Percentiles rank a stretch among this genome's conserved stretches.
phyloP scores from a whole-genome alignment of 2,329 filamentous ascomycete species.

The Trichoderma sp. region DNA sequence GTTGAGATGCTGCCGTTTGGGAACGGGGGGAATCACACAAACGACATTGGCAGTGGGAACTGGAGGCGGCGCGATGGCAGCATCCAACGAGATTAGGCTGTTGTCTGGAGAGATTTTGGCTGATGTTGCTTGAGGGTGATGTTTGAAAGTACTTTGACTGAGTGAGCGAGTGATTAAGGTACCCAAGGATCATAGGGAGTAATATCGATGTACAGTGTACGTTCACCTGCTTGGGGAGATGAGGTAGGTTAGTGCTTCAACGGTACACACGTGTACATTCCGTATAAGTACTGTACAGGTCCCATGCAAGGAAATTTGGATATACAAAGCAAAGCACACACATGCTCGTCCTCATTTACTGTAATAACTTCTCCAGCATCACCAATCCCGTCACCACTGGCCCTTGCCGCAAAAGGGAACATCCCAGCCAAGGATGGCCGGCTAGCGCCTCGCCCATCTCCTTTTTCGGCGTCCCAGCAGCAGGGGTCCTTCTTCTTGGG shows the following conservation, averaged over 20 bases:
- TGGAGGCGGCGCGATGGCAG: neutral
- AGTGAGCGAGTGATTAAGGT: no score
- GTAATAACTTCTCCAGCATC: constrained; percentile 5
- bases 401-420: constrained; percentile 1
- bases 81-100: neutral
- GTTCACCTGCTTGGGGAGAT: no score
- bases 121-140: no score
- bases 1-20: constrained; percentile 4
- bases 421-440: neutral
- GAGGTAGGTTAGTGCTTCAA: neutral
- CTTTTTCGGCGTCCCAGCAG: constrained; percentile 14
- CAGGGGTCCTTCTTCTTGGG: neutral
- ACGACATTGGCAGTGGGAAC: constrained; percentile 8
- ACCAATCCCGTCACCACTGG: neutral
- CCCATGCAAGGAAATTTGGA: no score
- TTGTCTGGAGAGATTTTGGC: neutral
- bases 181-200: no score
- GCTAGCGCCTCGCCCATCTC: constrained; percentile 15
- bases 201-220: no score
- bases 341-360: constrained; percentile 1
- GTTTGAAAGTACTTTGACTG: no score
- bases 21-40: neutral
- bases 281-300: neutral
- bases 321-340: neutral
- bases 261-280: neutral